These are phyloP conservation scores for Tubosaeta sp. DNA, from an alignment of 768 basidiomycete species.

Conservation along the genomic window DNA sequence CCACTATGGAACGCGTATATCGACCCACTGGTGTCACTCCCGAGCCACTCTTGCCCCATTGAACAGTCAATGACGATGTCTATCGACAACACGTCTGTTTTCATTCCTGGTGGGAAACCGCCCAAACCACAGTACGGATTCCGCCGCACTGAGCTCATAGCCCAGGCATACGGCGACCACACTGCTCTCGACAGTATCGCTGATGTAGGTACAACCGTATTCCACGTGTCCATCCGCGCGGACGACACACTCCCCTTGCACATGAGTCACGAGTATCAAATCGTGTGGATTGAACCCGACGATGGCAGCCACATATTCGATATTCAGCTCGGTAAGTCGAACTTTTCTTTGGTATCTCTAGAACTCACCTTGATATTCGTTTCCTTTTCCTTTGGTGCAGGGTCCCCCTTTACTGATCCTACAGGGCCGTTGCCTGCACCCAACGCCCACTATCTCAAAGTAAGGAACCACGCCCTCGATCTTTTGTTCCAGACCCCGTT, in stretches of 20 bases:
- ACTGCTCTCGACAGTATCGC: background rate
- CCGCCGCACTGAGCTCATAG: background rate
- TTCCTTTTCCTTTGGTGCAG: background rate
- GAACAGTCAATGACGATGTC: slow-evolving; percentile 51
- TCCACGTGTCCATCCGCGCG: slow-evolving; percentile 46
- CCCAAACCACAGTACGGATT: slow-evolving; percentile 29
- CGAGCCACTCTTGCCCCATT: slow-evolving; percentile 17
- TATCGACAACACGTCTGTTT: slow-evolving; percentile 51
- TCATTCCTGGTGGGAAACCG: slow-evolving; percentile 44
- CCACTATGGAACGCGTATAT: slow-evolving; percentile 42
- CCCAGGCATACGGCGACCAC: background rate
- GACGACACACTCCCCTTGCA: slow-evolving; percentile 45
- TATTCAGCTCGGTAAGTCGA: slow-evolving; percentile 47
- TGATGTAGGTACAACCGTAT: slow-evolving; percentile 37
- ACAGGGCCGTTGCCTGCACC: slow-evolving; percentile 39
- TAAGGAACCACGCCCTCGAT: slow-evolving; percentile 38
- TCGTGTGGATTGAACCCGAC: slow-evolving; percentile 57
- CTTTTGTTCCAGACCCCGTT: background rate
- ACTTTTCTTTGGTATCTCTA: background rate
- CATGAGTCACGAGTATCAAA: slow-evolving; percentile 56
- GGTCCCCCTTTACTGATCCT: slow-evolving; percentile 52
- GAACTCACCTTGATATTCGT: background rate
- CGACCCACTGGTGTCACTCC: background rate
- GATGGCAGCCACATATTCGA: slow-evolving; percentile 61
- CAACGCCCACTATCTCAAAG: slow-evolving; percentile 48